phyloP scores from a whole-genome alignment of 2,329 filamentous ascomycete genomes.

The Remersonia thermophila region DNA sequence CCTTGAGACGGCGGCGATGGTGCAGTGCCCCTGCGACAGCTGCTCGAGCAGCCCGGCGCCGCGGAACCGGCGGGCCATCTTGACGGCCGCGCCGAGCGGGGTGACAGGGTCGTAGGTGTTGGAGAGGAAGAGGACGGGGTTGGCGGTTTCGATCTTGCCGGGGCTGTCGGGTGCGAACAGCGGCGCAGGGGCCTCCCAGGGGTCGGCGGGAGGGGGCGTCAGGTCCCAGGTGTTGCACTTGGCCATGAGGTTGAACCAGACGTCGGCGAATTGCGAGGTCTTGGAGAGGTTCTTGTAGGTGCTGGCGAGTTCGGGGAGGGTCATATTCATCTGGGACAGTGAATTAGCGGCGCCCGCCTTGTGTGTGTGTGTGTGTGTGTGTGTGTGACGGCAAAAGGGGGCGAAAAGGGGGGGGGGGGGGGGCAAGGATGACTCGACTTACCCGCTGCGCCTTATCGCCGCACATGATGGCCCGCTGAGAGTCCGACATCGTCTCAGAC shows the following conservation, averaged over 20 bases:
- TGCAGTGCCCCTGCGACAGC: slow-evolving; percentile 25
- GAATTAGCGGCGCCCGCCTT: no score
- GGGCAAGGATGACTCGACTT: slow-evolving; percentile 1
- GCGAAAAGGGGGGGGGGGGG: no score
- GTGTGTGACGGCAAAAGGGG: no score
- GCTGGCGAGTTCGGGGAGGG: slow-evolving; percentile 18
- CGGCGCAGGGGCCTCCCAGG: slow-evolving; percentile 16
- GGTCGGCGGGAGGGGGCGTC: slow-evolving; percentile 12
- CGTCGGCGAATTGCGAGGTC: slow-evolving; percentile 25
- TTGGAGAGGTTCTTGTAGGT: slow-evolving; percentile 21
- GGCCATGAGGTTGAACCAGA: slow-evolving; percentile 20
- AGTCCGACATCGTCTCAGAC: slow-evolving; percentile 5
- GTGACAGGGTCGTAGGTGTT: slow-evolving; percentile 49
- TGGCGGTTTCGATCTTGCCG: slow-evolving; percentile 29
- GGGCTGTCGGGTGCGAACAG: no score
- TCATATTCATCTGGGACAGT: slow-evolving; percentile 20
- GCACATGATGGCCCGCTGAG: slow-evolving; percentile 22
- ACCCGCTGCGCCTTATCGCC: slow-evolving; percentile 21
- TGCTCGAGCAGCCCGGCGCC: slow-evolving; percentile 28
- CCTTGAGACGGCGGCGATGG: slow-evolving; percentile 22
- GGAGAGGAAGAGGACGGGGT: slow-evolving; percentile 45
- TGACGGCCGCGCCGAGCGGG: slow-evolving; percentile 34
- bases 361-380: no score
- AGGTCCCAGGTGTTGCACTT: slow-evolving; percentile 17
- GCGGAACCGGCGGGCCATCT: slow-evolving; percentile 27